These are phyloP conservation scores for Smallanthus sonchifolius DNA, from an alignment of 129 eudicot genomes.

Conservation along the genomic window DNA sequence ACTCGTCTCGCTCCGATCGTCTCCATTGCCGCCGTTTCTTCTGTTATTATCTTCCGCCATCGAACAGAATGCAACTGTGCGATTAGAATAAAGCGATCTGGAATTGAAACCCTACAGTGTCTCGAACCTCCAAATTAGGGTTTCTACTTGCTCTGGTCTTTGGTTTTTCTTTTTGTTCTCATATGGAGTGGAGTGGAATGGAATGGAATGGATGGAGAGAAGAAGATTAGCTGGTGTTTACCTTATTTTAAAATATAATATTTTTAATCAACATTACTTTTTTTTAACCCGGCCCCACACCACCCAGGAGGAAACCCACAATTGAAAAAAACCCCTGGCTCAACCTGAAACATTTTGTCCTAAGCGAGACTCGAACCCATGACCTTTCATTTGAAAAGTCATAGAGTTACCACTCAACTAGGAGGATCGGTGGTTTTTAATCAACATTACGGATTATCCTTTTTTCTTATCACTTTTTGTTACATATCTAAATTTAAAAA, in stretches of 20 bases:
- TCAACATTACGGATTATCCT: too few relatives aligned
- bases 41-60: conserved; percentile 30
- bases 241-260: too few relatives aligned
- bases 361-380: too few relatives aligned
- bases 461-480: too few relatives aligned
- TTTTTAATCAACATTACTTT: too few relatives aligned
- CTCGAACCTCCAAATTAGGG: conserved; percentile 30
- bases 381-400: too few relatives aligned
- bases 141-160: conserved; percentile 15
- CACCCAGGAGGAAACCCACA: too few relatives aligned
- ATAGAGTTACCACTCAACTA: too few relatives aligned
- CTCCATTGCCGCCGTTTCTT: conserved; percentile 20
- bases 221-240: not conserved
- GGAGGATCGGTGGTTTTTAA: too few relatives aligned
- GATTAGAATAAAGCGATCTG: conserved; percentile 14
- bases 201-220: not conserved
- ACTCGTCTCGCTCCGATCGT: conserved; percentile 34
- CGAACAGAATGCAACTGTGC: conserved; percentile 3
- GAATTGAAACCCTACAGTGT: conserved; percentile 26
- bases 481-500: not conserved
- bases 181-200: not conserved
- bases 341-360: too few relatives aligned
- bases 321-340: too few relatives aligned
- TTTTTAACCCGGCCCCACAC: too few relatives aligned
- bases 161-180: conserved; percentile 16